Evolutionary conservation across 148 eudicot species (phyloP), one percentile per base, ranked within the genome.

Genomic region (Rhododendron ovatum): DNA sequence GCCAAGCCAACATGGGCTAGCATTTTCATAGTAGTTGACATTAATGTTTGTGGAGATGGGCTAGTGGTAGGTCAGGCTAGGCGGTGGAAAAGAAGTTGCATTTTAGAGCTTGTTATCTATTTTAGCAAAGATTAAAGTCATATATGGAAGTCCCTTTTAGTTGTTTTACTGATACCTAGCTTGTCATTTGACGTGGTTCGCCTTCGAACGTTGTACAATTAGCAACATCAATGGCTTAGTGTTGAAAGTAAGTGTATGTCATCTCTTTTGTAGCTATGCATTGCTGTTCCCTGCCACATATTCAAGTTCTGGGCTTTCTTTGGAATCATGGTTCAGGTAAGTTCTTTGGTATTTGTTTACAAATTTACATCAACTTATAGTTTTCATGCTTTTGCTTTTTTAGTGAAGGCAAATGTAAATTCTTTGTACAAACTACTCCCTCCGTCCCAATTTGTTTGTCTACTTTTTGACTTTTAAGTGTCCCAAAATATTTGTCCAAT

Each of bases 261-360:
- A 67, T 81, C 30, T 85, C 87, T 71, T 85, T 63, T 80, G 87
- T 93, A 96, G 99, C 88, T 96, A 43, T 95, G 99, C 86, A 94
- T 96, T 86, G 98, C 98, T 71, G 98, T 96, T 83, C 99, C 98
- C 84, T 96, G 98, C 90, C 98, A 94, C 73, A 94, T 95, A 51
- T 96, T 96, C 92, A 95, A 93, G 87, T 93, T 94, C 83, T 96
- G 99, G 99, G 99, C 99, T 82, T 96, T 96, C 88, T 86, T 94
- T 47, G 95, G 98, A 53, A 96, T 96, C 80, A 94, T 96, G 99
- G 90, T 93, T 87, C 98, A 96, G 99, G 99, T 95, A 92, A 41
- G 30, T 88, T 53, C 41, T 78, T 50, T 30, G 7, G 41, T 57
- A 47, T 45, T 57, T 82, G 30, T 69, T 43, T n/a, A 50, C 73